Evolutionary conservation across 2,329 filamentous ascomycete genomes (phyloP).

Genomic region (Trichoderma pleuroti): DNA sequence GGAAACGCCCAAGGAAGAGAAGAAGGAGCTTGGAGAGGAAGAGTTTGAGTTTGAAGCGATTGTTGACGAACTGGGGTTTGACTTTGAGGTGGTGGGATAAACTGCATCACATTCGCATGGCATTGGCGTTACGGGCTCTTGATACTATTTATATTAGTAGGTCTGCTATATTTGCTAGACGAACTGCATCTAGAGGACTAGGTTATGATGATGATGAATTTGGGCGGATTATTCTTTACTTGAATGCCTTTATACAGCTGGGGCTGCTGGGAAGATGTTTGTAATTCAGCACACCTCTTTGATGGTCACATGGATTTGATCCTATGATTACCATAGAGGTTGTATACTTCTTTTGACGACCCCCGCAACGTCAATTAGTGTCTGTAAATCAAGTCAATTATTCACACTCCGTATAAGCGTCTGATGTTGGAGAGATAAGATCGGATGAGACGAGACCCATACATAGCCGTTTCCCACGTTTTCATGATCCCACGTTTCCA

Average conservation of each 20-base stretch:
- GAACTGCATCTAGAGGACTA: not conserved
- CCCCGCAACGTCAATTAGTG: not conserved
- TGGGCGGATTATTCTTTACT: not conserved
- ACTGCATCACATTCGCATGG: not conserved
- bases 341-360: not conserved
- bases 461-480: not conserved
- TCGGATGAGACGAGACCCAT: not conserved
- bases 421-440: not conserved
- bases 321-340: not conserved
- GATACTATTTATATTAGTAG: not conserved
- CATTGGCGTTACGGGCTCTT: not conserved
- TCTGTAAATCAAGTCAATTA: not conserved
- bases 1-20: constrained; percentile 6
- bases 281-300: not conserved
- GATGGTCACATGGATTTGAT: not conserved
- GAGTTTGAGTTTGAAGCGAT: constrained; percentile 19
- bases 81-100: constrained; percentile 20
- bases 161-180: not conserved
- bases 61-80: constrained; percentile 19
- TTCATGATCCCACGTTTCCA: not conserved
- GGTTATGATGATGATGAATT: not conserved
- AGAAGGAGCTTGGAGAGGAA: constrained; percentile 10
- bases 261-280: not conserved
- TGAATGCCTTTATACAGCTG: not conserved
- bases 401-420: not conserved